A percentile compares a stretch with the other conserved stretches of the same genome.
Conservation (phyloP, 805 yeast genomes). For the Cyberlindnera petersonii region DNA sequence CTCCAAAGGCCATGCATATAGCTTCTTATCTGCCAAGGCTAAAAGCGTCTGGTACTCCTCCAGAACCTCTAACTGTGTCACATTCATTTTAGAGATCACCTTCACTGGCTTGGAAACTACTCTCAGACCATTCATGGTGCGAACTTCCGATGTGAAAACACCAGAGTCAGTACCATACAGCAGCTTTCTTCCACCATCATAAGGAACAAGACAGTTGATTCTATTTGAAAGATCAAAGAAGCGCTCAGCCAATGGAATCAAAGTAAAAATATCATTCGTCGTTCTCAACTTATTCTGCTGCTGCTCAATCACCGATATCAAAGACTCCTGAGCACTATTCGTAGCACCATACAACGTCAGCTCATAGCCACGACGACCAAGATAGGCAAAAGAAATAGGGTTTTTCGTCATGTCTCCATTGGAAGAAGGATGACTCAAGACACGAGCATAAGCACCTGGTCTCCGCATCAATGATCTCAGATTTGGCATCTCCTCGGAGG, state of each 20-base stretch:
- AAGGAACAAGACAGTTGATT: constrained; percentile 88
- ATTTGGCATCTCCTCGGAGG: constrained; percentile 75
- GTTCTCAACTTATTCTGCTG: constrained; percentile 75
- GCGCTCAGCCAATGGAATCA: constrained; percentile 68
- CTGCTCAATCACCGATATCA: constrained; percentile 71
- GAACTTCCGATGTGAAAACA: constrained; percentile 74
- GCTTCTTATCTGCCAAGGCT: constrained; percentile 74
- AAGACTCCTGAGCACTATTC: constrained; percentile 63
- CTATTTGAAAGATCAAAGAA: constrained; percentile 71
- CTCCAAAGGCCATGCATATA: constrained; percentile 77
- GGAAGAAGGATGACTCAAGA: constrained; percentile 21
- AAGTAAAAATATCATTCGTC: constrained; percentile 74
- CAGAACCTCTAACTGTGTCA: constrained; percentile 84
- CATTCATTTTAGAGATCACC: constrained; percentile 69
- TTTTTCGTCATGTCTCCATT: constrained; percentile 29
- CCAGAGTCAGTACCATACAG: constrained; percentile 92
- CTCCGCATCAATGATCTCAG: constrained; percentile 40
- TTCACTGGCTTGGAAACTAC: constrained; percentile 69
- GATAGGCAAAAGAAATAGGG: constrained; percentile 46
- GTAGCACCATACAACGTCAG: constrained; percentile 41
- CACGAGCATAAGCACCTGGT: constrained; percentile 29
- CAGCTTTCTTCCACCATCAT: constrained; percentile 89
- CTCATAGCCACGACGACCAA: constrained; percentile 46
- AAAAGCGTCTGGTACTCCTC: constrained; percentile 86
- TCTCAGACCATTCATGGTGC: constrained; percentile 41